These are phyloP conservation scores for Chaetoceros muelleri DNA, from an alignment of 108 stramenopile species.

Conservation along the genomic window DNA sequence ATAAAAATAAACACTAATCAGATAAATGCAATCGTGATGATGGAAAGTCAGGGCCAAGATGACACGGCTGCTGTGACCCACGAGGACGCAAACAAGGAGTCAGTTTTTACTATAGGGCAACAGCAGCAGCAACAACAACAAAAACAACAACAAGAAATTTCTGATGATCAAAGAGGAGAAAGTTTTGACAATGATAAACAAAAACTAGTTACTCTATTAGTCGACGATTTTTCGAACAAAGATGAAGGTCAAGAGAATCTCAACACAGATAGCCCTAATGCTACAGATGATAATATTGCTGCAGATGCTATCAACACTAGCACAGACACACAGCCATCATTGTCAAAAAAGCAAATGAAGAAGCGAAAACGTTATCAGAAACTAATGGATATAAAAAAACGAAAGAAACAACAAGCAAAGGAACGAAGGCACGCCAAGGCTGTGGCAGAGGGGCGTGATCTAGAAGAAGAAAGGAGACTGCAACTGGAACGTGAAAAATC, in stretches of 20 bases:
- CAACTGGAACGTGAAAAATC: slow-evolving; percentile 22
- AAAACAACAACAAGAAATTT: too few species aligned
- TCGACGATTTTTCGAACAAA: not conserved
- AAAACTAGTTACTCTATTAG: too few species aligned
- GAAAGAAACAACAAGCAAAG: slow-evolving; percentile 51
- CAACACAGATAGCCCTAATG: not conserved
- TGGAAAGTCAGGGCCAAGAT: too few species aligned
- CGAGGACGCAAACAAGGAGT: too few species aligned
- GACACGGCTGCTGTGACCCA: too few species aligned
- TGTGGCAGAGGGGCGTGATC: slow-evolving; percentile 46
- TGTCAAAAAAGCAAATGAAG: slow-evolving; percentile 70
- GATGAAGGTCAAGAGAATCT: not conserved
- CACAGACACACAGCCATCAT: not conserved
- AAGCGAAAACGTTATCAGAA: slow-evolving; percentile 40
- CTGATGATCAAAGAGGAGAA: too few species aligned
- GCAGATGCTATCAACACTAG: not conserved
- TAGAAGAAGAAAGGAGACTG: slow-evolving; percentile 39
- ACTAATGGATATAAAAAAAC: slow-evolving; percentile 42
- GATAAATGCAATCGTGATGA: too few species aligned
- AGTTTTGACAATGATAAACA: too few species aligned
- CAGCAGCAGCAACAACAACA: too few species aligned
- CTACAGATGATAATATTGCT: not conserved
- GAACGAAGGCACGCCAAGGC: slow-evolving; percentile 48
- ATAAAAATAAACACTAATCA: too few species aligned
- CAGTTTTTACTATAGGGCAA: too few species aligned